Conservation (phyloP, 192 early-diverging fungal genomes). For the Haplosporangium gracile region DNA sequence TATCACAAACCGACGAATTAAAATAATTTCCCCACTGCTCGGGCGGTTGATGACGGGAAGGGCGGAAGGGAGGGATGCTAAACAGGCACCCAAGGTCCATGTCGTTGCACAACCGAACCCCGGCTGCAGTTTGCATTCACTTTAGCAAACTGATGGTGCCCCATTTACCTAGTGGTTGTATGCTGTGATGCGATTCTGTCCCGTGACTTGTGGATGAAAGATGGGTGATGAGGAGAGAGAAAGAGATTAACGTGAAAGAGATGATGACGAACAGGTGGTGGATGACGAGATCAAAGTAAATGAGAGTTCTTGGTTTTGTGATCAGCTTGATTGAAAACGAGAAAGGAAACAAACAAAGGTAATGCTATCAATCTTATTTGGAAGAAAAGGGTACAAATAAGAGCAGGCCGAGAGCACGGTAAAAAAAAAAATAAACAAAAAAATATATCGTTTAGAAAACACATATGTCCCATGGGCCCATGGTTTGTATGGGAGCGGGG, state of each 20-base stretch:
- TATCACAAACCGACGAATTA: too few species aligned
- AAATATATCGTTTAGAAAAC: background rate
- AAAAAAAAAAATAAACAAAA: background rate
- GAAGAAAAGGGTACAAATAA: background rate
- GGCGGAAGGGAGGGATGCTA: too few species aligned
- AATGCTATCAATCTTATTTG: background rate
- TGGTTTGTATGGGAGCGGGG: background rate
- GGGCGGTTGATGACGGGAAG: too few species aligned
- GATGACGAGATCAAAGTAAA: background rate
- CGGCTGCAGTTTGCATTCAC: too few species aligned
- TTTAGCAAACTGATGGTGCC: too few species aligned
- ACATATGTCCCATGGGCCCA: background rate
- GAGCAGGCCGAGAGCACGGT: background rate
- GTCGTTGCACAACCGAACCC: too few species aligned
- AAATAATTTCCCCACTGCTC: too few species aligned
- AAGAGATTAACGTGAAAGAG: background rate
- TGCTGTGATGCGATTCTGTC: too few species aligned
- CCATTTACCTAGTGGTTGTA: too few species aligned
- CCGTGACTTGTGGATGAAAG: background rate
- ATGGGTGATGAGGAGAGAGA: background rate
- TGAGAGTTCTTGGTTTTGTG: background rate
- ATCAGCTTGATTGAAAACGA: background rate
- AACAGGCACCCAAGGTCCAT: too few species aligned
- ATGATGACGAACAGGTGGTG: background rate
- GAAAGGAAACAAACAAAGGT: background rate